These are phyloP conservation scores for Tylopilus sp. DNA, from an alignment of 768 basidiomycete species.

Conservation along the genomic window DNA sequence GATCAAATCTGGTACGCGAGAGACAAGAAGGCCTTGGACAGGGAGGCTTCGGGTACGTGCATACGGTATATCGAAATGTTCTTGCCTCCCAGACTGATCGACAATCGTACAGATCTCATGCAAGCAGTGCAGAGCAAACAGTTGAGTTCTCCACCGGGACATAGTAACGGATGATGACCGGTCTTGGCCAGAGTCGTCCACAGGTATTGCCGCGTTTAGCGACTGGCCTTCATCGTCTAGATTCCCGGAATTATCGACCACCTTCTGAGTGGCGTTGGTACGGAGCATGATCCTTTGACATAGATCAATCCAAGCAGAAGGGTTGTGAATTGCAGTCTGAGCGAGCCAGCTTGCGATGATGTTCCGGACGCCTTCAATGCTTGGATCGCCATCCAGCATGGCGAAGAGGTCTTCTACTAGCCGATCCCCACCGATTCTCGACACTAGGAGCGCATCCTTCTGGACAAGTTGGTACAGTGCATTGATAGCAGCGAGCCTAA, in stretches of 20 bases:
- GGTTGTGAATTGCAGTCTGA: constrained; percentile 90
- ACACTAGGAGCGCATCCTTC: constrained; percentile 88
- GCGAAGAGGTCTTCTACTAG: constrained; percentile 94
- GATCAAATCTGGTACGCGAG: constrained; percentile 88
- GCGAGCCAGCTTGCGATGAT: constrained; percentile 94
- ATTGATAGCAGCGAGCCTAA: constrained; percentile 94
- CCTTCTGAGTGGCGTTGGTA: constrained; percentile 81
- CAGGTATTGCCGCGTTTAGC: constrained; percentile 57
- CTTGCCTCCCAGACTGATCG: constrained; percentile 63
- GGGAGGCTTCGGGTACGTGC: constrained; percentile 61
- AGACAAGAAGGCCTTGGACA: constrained; percentile 65
- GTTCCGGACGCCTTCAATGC: constrained; percentile 88
- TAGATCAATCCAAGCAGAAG: constrained; percentile 96
- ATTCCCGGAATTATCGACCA: constrained; percentile 55
- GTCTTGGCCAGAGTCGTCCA: constrained; percentile 27
- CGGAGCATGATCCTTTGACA: constrained; percentile 97
- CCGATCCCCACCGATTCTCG: constrained; percentile 88
- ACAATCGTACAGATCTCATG: constrained; percentile 85
- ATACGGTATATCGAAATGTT: constrained; percentile 78
- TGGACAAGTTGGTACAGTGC: constrained; percentile 97
- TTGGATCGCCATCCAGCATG: constrained; percentile 92
- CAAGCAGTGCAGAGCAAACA: constrained; percentile 90
- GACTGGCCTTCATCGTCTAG: constrained; percentile 94
- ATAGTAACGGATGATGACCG: constrained; percentile 44
- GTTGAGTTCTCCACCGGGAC: constrained; percentile 93